phyloP scores from a whole-genome alignment of 257 asterid genomes.

The Salvia rosmarinus region DNA sequence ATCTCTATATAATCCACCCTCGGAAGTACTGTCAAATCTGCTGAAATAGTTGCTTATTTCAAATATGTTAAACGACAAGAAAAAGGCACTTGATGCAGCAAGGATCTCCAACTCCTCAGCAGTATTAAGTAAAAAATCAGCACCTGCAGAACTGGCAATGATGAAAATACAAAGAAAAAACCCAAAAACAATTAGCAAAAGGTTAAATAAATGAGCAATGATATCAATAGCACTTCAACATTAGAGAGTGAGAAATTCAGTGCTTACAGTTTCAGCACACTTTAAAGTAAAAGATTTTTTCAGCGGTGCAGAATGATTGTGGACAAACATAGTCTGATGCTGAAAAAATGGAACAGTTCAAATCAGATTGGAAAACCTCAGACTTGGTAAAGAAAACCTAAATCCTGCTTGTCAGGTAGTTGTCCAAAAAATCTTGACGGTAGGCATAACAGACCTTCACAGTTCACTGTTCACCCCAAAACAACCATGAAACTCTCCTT shows the following conservation, averaged over 20 bases:
- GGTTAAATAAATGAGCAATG: too few species aligned
- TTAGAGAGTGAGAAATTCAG: background rate
- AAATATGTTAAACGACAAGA: background rate
- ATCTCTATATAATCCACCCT: background rate
- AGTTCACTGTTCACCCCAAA: too few species aligned
- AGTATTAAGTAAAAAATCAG: background rate
- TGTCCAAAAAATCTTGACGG: background rate
- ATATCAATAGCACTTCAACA: background rate
- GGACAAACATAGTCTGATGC: background rate
- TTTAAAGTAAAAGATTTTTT: background rate
- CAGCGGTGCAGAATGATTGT: background rate
- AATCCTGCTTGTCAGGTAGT: background rate
- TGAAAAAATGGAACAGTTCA: background rate
- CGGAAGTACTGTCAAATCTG: conserved; percentile 1
- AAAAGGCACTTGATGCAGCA: background rate
- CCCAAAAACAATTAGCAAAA: background rate
- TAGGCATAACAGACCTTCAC: conserved; percentile 13
- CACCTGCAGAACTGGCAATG: conserved; percentile 8
- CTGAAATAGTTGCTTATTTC: background rate
- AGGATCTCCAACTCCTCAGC: conserved; percentile 20
- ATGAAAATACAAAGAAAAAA: background rate
- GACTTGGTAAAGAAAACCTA: background rate
- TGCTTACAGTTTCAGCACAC: background rate
- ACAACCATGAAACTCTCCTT: background rate
- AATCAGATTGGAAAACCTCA: background rate